Evolutionary conservation across 306 rosid species (phyloP).

Genomic region (Sicyos edulis): DNA sequence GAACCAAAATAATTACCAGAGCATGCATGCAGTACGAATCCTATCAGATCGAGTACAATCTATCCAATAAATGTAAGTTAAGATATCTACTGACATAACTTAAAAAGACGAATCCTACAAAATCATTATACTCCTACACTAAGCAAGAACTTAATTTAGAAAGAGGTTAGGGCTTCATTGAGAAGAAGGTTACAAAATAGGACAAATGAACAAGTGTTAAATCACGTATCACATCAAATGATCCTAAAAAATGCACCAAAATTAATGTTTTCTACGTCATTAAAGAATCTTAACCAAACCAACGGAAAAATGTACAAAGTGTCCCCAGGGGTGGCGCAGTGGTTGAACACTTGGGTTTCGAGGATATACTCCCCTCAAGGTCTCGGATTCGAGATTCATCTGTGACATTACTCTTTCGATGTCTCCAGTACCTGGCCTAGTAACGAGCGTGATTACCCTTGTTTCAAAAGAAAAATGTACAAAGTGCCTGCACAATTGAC

Average conservation of each 20-base stretch:
- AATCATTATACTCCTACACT: not conserved
- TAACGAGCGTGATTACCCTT: too few relatives aligned
- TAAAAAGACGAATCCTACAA: not conserved
- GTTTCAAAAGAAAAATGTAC: too few relatives aligned
- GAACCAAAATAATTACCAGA: not conserved
- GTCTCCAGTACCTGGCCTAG: too few relatives aligned
- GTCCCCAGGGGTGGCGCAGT: too few relatives aligned
- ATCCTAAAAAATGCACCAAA: not conserved
- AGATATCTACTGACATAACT: not conserved
- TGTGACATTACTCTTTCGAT: too few relatives aligned
- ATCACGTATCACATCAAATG: not conserved
- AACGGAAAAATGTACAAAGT: too few relatives aligned
- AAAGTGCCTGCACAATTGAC: constrained; percentile 74
- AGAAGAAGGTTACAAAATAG: not conserved
- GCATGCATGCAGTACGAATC: not conserved
- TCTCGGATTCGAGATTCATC: too few relatives aligned
- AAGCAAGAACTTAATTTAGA: not conserved
- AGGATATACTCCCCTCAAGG: too few relatives aligned
- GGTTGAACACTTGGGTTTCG: too few relatives aligned
- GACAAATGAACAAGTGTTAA: constrained; percentile 11
- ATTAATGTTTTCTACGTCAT: not conserved
- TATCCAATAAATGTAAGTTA: not conserved
- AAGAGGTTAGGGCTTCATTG: not conserved
- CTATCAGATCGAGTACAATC: too few relatives aligned
- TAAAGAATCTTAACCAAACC: not conserved